Evolutionary conservation across 2,329 filamentous ascomycete genomes (phyloP), one percentile per base, ranked within the genome.

Genomic region (Ceratocystis ficicola): DNA sequence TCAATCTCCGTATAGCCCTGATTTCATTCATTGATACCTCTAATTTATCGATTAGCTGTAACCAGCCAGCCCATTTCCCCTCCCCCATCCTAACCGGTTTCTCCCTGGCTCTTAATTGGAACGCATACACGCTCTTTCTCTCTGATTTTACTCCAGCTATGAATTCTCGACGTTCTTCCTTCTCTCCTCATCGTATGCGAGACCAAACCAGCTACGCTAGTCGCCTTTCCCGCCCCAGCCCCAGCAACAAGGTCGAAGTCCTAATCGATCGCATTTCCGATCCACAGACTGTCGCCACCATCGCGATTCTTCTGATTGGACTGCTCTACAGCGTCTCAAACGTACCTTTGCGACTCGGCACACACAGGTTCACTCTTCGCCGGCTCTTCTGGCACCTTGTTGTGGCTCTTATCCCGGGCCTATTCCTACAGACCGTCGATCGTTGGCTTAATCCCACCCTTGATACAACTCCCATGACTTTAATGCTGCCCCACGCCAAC

Each of bases 141-240:
- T 59, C 17, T 48, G 25, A 44, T 57, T 25, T 59, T n/a, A 61
- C 41, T 48, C 30, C 46, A 64, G 62, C 62, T 64, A 67, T 67
- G 65, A 63, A 59, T 66, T 67, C 65, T 59, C 65, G 55, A 67
- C 44, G 57, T 36, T 67, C 52, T 62, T 65, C 65, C 44, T 64
- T 63, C 20, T 55, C 65, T 64, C 65, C 65, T 32, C 63, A 64
- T 50, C 65, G 57, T 20, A 32, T 67, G 65, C 65, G 65, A 67
- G 65, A 67, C 55, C 65, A 67, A 64, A 67, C 65, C 44, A 67
- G 64, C 30, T 63, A 67, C 44, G 44, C 65, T 32, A 30, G 44
- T 44, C 62, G 65, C 62, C 17, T 28, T 12, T 36, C 61, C 44
- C 61, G 65, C 15, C 28, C 62, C 22, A 61, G 52, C 41, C 41